A percentile compares a stretch with the other conserved stretches of the same genome.
These are phyloP conservation scores for Hypoxylon rickii DNA, from an alignment of 495 filamentous ascomycete species.

Conservation along the genomic window DNA sequence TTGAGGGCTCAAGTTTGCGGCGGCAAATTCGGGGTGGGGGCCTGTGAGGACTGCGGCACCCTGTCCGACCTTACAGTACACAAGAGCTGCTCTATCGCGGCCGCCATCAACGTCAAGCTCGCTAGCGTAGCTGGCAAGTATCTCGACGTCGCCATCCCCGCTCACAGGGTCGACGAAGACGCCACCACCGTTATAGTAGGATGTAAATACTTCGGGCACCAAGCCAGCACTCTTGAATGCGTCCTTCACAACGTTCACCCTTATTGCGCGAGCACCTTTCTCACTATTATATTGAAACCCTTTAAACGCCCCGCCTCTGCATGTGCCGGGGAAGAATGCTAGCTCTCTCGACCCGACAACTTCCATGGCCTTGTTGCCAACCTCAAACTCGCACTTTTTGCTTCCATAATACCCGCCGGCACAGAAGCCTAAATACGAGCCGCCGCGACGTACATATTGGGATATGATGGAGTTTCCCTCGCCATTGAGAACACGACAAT, in stretches of 20 bases:
- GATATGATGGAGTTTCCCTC: constrained; percentile 81
- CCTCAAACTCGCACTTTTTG: constrained; percentile 84
- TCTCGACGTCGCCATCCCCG: constrained; percentile 68
- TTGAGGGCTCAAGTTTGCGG: constrained; percentile 71
- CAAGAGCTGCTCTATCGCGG: constrained; percentile 71
- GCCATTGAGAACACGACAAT: constrained; percentile 87
- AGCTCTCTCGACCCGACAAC: constrained; percentile 87
- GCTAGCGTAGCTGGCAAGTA: constrained; percentile 80
- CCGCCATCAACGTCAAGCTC: constrained; percentile 79
- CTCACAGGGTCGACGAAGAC: constrained; percentile 84
- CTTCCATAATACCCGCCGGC: constrained; percentile 93
- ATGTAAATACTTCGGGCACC: constrained; percentile 68
- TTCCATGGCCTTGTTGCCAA: constrained; percentile 78
- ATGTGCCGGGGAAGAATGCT: constrained; percentile 83
- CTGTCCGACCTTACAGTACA: constrained; percentile 88
- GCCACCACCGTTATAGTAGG: constrained; percentile 94
- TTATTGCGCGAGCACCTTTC: constrained; percentile 75
- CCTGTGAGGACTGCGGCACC: constrained; percentile 81
- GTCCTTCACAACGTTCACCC: constrained; percentile 66
- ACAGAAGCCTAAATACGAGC: constrained; percentile 86
- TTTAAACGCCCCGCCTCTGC: constrained; percentile 82
- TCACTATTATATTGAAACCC: constrained; percentile 95
- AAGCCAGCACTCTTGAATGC: constrained; percentile 54
- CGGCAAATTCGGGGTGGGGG: constrained; percentile 95
- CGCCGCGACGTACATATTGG: constrained; percentile 85